Conservation (phyloP, 169 alveolate species). For the Perkinsus marinus region DNA sequence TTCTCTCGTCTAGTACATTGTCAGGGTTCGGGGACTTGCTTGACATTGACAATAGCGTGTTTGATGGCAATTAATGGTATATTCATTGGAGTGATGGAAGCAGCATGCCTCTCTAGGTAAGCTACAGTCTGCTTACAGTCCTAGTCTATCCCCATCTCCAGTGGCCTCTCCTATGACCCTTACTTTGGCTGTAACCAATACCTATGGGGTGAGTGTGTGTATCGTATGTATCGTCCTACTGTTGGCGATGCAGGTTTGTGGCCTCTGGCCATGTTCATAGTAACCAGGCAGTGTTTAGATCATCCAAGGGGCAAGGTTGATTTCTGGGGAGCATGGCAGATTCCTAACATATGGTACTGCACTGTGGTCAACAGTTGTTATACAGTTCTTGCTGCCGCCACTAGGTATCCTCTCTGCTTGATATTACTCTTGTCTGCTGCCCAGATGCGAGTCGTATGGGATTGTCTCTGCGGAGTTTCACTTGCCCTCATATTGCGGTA, state of each 20-base stretch:
- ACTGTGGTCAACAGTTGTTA: no score
- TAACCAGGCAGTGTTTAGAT: not conserved
- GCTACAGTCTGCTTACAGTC: no score
- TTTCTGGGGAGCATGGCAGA: not conserved
- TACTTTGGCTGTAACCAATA: not conserved
- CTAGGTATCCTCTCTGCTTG: not conserved
- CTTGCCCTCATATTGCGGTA: not conserved
- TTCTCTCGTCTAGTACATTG: no score
- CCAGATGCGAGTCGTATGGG: not conserved
- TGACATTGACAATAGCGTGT: not conserved
- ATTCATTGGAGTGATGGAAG: not conserved
- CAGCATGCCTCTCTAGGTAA: no score
- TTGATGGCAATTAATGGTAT: not conserved
- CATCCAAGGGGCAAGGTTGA: not conserved
- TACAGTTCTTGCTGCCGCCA: no score
- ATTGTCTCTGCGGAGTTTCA: not conserved
- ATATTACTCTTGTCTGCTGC: not conserved
- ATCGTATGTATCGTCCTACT: not conserved
- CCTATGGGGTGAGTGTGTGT: not conserved
- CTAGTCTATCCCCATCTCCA: no score
- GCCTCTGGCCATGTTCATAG: not conserved
- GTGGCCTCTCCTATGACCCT: no score
- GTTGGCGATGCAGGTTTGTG: not conserved
- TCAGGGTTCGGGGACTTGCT: not conserved
- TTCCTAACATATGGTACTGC: not conserved